Evolutionary conservation across 2,329 filamentous ascomycete species (phyloP).

Genomic region (Botrytis elliptica): DNA sequence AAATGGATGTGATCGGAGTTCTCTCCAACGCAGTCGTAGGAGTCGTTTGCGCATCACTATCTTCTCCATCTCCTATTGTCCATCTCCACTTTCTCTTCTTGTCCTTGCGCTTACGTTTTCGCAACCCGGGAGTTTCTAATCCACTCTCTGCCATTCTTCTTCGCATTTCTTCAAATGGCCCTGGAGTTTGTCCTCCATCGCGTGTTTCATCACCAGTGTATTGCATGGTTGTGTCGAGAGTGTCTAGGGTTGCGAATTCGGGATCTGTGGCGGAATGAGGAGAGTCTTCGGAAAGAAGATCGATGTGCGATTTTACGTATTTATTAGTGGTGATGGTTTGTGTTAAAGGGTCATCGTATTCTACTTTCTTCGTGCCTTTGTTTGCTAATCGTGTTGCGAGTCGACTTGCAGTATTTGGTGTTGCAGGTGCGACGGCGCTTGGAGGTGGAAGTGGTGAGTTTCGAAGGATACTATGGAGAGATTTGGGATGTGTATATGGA

Average conservation of each 20-base stretch:
- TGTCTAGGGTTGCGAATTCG: constrained; percentile 41
- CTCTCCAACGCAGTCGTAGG: constrained; percentile 31
- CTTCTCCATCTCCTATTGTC: constrained; percentile 53
- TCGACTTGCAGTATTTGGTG: constrained; percentile 53
- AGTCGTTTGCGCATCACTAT: constrained; percentile 29
- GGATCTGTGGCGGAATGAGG: constrained; percentile 33
- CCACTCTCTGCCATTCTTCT: constrained; percentile 51
- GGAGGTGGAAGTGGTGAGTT: constrained; percentile 62
- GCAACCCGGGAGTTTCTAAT: constrained; percentile 35
- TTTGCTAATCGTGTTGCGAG: constrained; percentile 56
- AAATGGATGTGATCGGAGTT: constrained; percentile 32
- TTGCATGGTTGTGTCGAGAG: constrained; percentile 51
- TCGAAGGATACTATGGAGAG: constrained; percentile 62
- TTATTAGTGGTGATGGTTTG: constrained; percentile 63
- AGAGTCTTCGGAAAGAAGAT: constrained; percentile 57
- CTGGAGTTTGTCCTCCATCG: constrained; percentile 61
- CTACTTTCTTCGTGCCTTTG: constrained; percentile 49
- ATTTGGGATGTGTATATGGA: constrained; percentile 59
- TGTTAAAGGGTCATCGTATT: constrained; percentile 61
- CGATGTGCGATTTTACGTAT: constrained; percentile 63
- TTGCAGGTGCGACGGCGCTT: constrained; percentile 49
- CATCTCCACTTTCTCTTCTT: constrained; percentile 65
- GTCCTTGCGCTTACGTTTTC: constrained; percentile 55
- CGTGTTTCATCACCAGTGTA: constrained; percentile 55
- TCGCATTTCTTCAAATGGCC: constrained; percentile 63